These are phyloP conservation scores for Solanum phureja DNA, from an alignment of 257 asterid species.

Conservation along the genomic window DNA sequence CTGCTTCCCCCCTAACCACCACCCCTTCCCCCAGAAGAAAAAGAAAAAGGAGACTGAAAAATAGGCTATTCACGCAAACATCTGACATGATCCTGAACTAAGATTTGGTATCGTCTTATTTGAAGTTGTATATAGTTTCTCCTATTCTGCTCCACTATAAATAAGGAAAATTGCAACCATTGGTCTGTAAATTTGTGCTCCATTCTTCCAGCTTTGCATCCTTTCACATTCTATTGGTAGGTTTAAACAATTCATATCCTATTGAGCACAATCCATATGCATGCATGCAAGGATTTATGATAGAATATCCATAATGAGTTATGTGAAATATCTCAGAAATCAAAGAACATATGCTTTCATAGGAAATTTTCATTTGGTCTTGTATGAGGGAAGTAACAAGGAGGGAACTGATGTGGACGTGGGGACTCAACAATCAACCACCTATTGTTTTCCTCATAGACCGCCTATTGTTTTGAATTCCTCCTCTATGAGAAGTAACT, in stretches of 20 bases:
- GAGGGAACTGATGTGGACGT: not conserved
- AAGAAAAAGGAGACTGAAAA: not conserved
- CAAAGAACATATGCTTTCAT: not conserved
- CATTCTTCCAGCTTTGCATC: not conserved
- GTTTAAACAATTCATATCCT: not conserved
- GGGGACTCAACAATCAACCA: not conserved
- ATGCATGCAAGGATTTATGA: not conserved
- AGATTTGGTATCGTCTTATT: not conserved
- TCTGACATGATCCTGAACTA: not conserved
- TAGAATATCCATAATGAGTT: not conserved
- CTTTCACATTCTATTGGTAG: not conserved
- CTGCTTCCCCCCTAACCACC: not conserved
- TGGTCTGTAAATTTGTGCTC: not conserved
- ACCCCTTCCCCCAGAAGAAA: not conserved
- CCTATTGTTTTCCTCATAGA: not conserved
- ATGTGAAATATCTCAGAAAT: not conserved
- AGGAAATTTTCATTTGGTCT: not conserved
- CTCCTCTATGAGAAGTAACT: not conserved
- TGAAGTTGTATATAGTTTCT: not conserved
- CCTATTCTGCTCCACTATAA: not conserved
- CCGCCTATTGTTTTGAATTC: not conserved
- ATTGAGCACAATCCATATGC: not conserved
- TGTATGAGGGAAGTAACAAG: not conserved
- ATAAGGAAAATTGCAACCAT: not conserved
- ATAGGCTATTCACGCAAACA: not conserved